A percentile compares a stretch with the other conserved stretches of the same genome.
phyloP scores from a whole-genome alignment of 805 yeast species.

The Lipomyces sp. region DNA sequence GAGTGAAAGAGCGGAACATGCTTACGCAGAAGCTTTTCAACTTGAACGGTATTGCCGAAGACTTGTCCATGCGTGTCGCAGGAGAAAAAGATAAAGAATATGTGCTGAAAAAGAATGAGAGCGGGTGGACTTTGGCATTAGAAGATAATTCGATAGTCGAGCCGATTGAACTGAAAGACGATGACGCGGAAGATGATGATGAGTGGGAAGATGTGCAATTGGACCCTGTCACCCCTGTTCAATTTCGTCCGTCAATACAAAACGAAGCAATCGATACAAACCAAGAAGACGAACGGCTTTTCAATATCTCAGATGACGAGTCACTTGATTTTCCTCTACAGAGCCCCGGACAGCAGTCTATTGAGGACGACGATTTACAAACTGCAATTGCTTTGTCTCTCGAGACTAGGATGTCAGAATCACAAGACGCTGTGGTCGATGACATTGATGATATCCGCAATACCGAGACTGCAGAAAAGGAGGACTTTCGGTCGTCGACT shows the following conservation, averaged over 20 bases:
- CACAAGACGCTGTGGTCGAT: background rate
- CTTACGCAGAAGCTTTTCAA: constrained; percentile 86
- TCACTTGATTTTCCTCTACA: constrained; percentile 5
- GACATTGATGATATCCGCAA: background rate
- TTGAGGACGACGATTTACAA: constrained; percentile 30
- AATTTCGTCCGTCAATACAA: background rate
- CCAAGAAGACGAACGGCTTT: constrained; percentile 20
- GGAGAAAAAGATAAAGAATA: constrained; percentile 82
- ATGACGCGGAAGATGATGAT: constrained; percentile 49
- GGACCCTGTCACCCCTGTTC: background rate
- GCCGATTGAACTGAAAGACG: constrained; percentile 41
- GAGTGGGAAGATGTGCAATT: constrained; percentile 73
- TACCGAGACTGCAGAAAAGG: background rate
- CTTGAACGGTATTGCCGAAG: constrained; percentile 73
- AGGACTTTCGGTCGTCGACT: background rate
- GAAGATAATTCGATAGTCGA: constrained; percentile 33
- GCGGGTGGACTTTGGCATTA: constrained; percentile 35
- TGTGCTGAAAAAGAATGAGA: constrained; percentile 71
- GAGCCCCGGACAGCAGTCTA: background rate
- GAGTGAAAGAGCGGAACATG: constrained; percentile 89
- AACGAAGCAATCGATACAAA: background rate
- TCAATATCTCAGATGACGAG: constrained; percentile 26
- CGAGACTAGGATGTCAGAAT: background rate
- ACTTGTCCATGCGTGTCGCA: constrained; percentile 64
- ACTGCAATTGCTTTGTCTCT: constrained; percentile 28